These are phyloP conservation scores for Picochlorum sp. DNA, from an alignment of 139 green algal genomes.

Conservation along the genomic window DNA sequence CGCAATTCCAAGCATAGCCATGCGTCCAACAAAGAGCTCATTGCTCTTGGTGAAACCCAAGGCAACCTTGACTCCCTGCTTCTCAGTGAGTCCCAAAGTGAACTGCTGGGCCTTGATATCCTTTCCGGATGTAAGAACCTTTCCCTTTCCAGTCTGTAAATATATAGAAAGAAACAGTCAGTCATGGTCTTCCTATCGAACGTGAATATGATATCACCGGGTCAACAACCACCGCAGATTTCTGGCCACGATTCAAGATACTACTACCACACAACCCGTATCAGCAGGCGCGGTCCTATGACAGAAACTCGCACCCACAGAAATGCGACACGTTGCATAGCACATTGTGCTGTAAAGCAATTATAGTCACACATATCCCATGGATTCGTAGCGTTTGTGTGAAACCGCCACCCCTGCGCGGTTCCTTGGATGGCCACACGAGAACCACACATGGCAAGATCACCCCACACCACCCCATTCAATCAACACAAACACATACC, in stretches of 20 bases:
- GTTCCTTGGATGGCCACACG: background rate
- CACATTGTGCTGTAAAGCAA: too few relatives aligned
- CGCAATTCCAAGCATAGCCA: conserved; percentile 70
- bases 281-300: too few relatives aligned
- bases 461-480: background rate
- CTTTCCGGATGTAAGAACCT: conserved; percentile 1
- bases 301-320: too few relatives aligned
- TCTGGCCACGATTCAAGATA: too few relatives aligned
- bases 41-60: conserved; percentile 62
- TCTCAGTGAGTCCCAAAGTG: background rate
- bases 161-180: background rate
- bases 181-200: background rate
- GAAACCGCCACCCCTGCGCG: too few relatives aligned
- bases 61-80: conserved; percentile 15
- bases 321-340: too few relatives aligned
- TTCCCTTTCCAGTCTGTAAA: background rate
- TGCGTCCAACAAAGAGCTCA: conserved; percentile 69
- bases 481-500: background rate
- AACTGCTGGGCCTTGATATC: conserved; percentile 2
- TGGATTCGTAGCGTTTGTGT: too few relatives aligned
- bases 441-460: background rate
- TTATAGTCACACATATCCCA: too few relatives aligned
- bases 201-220: too few relatives aligned
- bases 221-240: too few relatives aligned
- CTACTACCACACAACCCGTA: too few relatives aligned